These are phyloP conservation scores for Gossypium stocksii DNA, from an alignment of 345 rosid species.

Conservation along the genomic window DNA sequence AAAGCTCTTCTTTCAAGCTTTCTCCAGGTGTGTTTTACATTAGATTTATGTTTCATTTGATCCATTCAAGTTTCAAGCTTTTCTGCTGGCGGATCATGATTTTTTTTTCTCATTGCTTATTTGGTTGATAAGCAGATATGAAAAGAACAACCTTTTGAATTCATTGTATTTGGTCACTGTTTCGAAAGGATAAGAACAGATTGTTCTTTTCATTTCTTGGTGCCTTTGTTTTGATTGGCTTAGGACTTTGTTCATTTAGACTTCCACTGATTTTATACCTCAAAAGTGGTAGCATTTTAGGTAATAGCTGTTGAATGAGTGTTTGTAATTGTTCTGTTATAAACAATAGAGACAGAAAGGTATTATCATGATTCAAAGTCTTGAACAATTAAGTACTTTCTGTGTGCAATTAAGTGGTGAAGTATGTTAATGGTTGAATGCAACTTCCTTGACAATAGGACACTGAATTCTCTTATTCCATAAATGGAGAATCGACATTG, in stretches of 20 bases:
- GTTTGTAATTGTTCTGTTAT: background rate
- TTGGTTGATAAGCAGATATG: background rate
- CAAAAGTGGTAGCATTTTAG: background rate
- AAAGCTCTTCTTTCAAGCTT: no score
- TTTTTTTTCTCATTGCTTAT: no score
- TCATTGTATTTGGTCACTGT: background rate
- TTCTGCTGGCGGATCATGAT: background rate
- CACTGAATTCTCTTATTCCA: background rate
- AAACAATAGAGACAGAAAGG: background rate
- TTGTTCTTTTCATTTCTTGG: no score
- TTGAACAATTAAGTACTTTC: background rate
- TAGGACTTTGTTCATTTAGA: background rate
- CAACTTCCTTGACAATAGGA: background rate
- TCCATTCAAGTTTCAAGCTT: background rate
- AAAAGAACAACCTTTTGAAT: background rate
- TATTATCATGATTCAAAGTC: background rate
- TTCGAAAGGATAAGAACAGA: background rate
- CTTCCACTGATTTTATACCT: background rate
- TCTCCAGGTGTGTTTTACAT: no score
- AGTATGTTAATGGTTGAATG: background rate
- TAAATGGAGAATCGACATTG: background rate
- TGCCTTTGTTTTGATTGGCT: background rate
- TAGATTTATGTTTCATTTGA: no score
- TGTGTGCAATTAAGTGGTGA: background rate
- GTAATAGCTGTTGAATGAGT: background rate